Conservation (phyloP, 2,329 filamentous ascomycete genomes). For the Periconia macrospinosa region DNA sequence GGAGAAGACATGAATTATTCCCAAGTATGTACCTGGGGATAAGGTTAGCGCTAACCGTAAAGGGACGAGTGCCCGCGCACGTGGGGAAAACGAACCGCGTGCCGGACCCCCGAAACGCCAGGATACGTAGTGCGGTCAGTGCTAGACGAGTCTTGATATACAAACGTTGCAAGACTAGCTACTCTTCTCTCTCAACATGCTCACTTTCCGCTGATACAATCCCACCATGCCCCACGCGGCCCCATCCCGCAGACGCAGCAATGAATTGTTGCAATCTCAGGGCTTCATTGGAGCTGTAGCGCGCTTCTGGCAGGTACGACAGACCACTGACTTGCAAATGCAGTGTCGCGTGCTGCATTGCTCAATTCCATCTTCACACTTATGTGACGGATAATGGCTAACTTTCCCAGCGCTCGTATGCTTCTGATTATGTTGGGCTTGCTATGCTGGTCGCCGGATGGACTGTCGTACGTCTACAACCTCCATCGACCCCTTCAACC, state of each 20-base stretch:
- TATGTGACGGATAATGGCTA: not conserved
- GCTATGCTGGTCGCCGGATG: constrained; percentile 69
- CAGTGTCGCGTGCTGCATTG: constrained; percentile 4
- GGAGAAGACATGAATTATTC: too few species aligned
- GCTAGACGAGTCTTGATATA: not conserved
- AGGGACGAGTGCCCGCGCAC: too few species aligned
- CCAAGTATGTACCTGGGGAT: too few species aligned
- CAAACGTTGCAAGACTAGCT: not conserved
- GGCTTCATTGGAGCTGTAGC: constrained; percentile 52
- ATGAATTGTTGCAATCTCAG: constrained; percentile 28
- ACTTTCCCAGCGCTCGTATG: constrained; percentile 70
- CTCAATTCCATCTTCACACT: constrained; percentile 1
- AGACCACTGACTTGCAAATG: not conserved
- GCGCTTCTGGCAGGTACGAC: constrained; percentile 53
- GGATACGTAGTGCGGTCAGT: not conserved
- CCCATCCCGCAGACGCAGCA: constrained; percentile 25
- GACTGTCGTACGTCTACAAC: constrained; percentile 54
- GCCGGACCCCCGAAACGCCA: not conserved
- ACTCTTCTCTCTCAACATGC: constrained; percentile 10
- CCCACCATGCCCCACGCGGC: constrained; percentile 29
- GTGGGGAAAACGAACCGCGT: not conserved
- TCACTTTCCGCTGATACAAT: constrained; percentile 27
- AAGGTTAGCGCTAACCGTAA: too few species aligned
- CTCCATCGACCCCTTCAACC: constrained; percentile 9
- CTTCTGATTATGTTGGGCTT: constrained; percentile 84